Evolutionary conservation across 106 monocot genomes (phyloP), one percentile per base, ranked within the genome.

Genomic region (Amphibolis antarctica): DNA sequence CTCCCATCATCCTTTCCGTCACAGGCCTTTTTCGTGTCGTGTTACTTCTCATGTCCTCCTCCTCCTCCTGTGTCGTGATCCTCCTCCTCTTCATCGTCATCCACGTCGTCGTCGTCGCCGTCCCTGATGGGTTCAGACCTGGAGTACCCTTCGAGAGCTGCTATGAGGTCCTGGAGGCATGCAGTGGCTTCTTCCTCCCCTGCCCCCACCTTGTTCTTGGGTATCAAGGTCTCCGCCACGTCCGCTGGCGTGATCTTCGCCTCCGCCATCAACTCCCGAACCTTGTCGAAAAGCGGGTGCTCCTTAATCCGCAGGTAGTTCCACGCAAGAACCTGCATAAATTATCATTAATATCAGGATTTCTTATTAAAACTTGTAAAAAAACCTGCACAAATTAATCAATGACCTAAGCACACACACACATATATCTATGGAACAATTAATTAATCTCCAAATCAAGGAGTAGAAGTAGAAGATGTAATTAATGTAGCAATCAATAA

Each of bases 191-290:
- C 62, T 1, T 30, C 70, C 14, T 50, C 61, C 10, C 21, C 70
- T 9, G 27, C 10, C 29, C 12, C 14, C 10, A n/a, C 17, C 7
- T 10, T 20, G 0, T 22, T 46, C 42, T 70, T 70, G 21, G 62
- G 70, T 13, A 71, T 71, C 43, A 71, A 62, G 26, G 11, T 46
- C 63, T 71, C 71, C 13, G 71, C 71, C 9, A 71, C 71, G 14
- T 71, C 71, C 0, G 71, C 71, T 18, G 71, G 71, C 9, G 62
- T 71, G 53, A 71, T 64, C 26, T 63, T 44, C 15, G 42, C 62
- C 19, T n/a, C 62, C 10, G 1, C 27, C 24, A 71, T 51, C 42
- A 54, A 15, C 17, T 71, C 20, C 52, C 27, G 18, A 9, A 71
- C 43, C 53, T 42, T 26, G 10, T n/a, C 4, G 43, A 71, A 63